Base-by-base conservation (phyloP, 176 grass and related monocot genomes). In the Thinopyrum elongatum region DNA sequence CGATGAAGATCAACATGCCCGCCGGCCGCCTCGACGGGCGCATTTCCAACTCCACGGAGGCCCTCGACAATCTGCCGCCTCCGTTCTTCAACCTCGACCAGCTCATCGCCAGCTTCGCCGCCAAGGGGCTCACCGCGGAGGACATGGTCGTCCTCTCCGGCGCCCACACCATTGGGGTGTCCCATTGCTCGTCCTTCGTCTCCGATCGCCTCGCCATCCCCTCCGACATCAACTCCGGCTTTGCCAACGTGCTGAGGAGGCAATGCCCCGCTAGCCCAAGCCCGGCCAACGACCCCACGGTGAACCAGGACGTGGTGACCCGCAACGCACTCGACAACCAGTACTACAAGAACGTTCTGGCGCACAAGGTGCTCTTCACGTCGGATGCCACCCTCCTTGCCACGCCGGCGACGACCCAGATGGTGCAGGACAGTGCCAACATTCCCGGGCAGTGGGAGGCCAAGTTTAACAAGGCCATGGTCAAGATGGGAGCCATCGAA, bases 1-100 rank as follows among this genome's bases (percentile, higher is more conserved):
- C 63, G 28, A 12, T 35, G 42, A 82, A 51, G 41, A 68, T 82
- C 80, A 28, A 7, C 17, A 28, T 46, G 41, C 64, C 80, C 0
- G 33, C 28, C 1, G 65, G 64, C 64, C 65, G 67, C 80, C 80
- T 68, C 80, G 49, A 30, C 64, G 29, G 2, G 0, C 63, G 49
- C 80, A 7, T 69, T 21, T 53, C 64, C 80, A 70, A 47, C 64
- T 68, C 67, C 64, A 46, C 85, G 1, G 70, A 79, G 10, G 85
- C 88, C 14, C 76, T 66, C 9, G 21, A 83, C 82, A 16, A 31
- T 35, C 91, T 93, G 3, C 88, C 85, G 0, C 66, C 86, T 1
- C 85, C 88, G 2, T 10, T 79, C 14, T 65, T 25, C 21, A 88
- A 75, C 55, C 26, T 86, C 11, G 47, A 19, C 27, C 42, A 64